These are phyloP conservation scores for Vitis hybrid DNA, from an alignment of 177 flowering plant species.

Conservation along the genomic window DNA sequence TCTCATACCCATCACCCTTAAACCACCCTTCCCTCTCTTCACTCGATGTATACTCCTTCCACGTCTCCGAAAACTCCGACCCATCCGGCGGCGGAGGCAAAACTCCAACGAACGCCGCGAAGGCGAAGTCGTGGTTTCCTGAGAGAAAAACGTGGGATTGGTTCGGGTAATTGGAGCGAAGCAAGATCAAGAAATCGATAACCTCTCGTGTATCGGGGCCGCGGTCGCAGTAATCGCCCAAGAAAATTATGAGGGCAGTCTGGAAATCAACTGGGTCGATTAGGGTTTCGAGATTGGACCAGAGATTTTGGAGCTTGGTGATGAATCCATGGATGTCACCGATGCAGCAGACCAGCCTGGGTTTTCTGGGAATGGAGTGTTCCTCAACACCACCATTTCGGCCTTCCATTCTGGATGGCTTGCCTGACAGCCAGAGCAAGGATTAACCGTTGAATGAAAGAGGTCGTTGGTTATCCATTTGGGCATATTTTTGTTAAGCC, in stretches of 20 bases:
- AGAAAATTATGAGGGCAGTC: slow-evolving; percentile 70
- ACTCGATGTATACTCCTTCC: slow-evolving; percentile 61
- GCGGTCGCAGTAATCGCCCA: slow-evolving; percentile 96
- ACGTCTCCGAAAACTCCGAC: slow-evolving; percentile 51
- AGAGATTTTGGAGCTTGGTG: slow-evolving; percentile 69
- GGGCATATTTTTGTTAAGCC: too few species aligned
- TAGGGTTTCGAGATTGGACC: slow-evolving; percentile 71
- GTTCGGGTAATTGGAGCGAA: slow-evolving; percentile 63
- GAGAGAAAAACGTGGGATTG: slow-evolving; percentile 82
- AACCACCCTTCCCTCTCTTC: slow-evolving; percentile 96
- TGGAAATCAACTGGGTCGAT: slow-evolving; percentile 45
- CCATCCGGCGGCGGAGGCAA: slow-evolving; percentile 61
- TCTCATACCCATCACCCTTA: slow-evolving; percentile 71
- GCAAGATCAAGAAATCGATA: slow-evolving; percentile 60
- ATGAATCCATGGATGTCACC: slow-evolving; percentile 89
- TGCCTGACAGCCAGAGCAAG: too few species aligned
- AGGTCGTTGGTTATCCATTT: not conserved
- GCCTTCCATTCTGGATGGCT: not conserved
- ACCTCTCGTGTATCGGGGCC: slow-evolving; percentile 73
- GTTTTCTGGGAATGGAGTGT: not conserved
- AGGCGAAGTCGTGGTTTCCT: slow-evolving; percentile 93
- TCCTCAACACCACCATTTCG: too few species aligned
- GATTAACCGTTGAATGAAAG: too few species aligned
- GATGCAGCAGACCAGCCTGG: slow-evolving; percentile 61
- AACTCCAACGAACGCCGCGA: slow-evolving; percentile 71